Evolutionary conservation across 306 rosid genomes (phyloP).

Genomic region (Prosopis cineraria): DNA sequence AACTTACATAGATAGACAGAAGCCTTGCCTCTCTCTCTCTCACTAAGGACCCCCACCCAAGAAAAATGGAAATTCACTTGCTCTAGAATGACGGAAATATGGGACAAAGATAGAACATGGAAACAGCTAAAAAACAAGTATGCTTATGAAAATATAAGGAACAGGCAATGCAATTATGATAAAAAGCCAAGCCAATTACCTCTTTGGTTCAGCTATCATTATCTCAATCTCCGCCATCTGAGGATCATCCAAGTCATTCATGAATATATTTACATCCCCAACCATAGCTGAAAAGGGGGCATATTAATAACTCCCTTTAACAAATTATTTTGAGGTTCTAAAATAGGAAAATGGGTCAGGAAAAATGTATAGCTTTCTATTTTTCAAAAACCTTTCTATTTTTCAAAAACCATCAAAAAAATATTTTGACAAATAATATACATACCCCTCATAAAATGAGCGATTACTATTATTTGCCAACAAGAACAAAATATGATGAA

Average conservation of each 20-base stretch:
- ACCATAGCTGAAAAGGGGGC: constrained; percentile 70
- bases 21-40: background rate
- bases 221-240: constrained; percentile 86
- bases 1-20: background rate
- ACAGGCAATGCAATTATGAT: constrained; percentile 23
- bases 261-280: constrained; percentile 93
- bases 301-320: constrained; percentile 27
- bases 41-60: background rate
- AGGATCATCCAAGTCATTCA: constrained; percentile 76
- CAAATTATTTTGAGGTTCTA: constrained; percentile 12
- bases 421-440: background rate
- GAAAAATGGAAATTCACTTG: background rate
- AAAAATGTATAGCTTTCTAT: background rate
- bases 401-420: background rate
- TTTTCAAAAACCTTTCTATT: background rate
- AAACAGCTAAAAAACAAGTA: background rate
- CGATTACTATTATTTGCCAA: background rate
- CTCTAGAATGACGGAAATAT: background rate
- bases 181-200: constrained; percentile 56
- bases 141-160: background rate
- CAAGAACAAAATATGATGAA: background rate
- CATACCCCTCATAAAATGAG: background rate
- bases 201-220: constrained; percentile 86
- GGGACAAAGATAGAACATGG: background rate
- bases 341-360: background rate